Percentiles rank a stretch among this genome's conserved stretches.
These are phyloP conservation scores for Helenozyma rhizophorensis DNA, from an alignment of 805 yeast genomes.

Conservation along the genomic window DNA sequence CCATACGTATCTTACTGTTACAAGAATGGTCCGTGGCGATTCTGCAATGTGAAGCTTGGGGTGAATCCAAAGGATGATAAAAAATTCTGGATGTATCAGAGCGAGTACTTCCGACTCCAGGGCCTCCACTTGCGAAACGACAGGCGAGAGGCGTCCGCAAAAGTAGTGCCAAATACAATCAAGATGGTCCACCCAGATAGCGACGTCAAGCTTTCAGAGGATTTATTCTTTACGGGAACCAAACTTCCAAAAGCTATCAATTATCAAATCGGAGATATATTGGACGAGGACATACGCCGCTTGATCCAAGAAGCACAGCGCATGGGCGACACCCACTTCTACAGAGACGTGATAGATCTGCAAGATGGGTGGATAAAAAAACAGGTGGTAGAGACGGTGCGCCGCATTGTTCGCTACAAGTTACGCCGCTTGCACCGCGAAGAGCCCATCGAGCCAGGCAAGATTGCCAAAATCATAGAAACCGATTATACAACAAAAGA, in stretches of 20 bases:
- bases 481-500: conserved; percentile 29
- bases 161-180: conserved; percentile 25
- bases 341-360: conserved; percentile 35
- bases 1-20: conserved; percentile 81
- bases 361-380: conserved; percentile 79
- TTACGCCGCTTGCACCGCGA: conserved; percentile 56
- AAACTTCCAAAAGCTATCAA: conserved; percentile 64
- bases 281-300: conserved; percentile 55
- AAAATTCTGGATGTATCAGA: conserved; percentile 63
- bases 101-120: conserved; percentile 71
- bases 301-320: conserved; percentile 33
- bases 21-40: conserved; percentile 93
- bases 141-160: conserved; percentile 10
- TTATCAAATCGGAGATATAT: conserved; percentile 75
- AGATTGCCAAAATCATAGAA: conserved; percentile 41
- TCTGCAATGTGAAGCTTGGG: conserved; percentile 74
- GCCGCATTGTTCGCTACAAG: conserved; percentile 71
- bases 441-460: conserved; percentile 39
- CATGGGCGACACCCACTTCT: conserved; percentile 33
- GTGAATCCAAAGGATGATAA: conserved; percentile 63
- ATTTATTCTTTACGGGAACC: conserved; percentile 66
- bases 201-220: conserved; percentile 22
- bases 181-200: conserved; percentile 11
- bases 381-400: conserved; percentile 55
- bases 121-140: conserved; percentile 16